Percentiles rank a stretch among this genome's conserved stretches.
Conservation (phyloP, 2,329 filamentous ascomycete genomes). For the Pseudopyrenochaeta lycopersici region DNA sequence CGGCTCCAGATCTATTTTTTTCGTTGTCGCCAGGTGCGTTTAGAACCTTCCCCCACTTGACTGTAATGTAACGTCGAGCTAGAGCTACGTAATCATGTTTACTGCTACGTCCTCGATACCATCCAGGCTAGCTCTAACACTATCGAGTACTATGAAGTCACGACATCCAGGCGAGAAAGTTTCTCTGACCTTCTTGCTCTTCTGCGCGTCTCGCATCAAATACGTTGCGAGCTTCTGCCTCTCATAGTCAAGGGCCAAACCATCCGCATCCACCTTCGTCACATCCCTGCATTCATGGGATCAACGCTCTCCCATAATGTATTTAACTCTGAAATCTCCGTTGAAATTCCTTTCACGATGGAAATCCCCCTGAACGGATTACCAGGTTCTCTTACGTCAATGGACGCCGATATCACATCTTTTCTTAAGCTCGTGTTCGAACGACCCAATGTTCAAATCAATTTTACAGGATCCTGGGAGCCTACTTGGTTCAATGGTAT, state of each 20-base stretch:
- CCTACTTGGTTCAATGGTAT: too few relatives aligned
- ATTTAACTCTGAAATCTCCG: not conserved
- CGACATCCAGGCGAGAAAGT: not conserved
- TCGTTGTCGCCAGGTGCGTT: not conserved
- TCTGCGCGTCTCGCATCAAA: not conserved
- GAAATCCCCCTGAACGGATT: not conserved
- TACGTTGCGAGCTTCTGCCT: not conserved
- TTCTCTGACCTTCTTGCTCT: not conserved
- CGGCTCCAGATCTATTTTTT: not conserved
- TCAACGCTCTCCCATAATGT: not conserved
- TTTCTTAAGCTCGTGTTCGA: too few relatives aligned
- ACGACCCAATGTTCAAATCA: too few relatives aligned
- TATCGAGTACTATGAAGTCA: not conserved
- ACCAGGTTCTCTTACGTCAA: not conserved
- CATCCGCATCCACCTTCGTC: not conserved
- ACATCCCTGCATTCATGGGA: not conserved
- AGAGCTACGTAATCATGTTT: not conserved
- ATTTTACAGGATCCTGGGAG: too few relatives aligned
- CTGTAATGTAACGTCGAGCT: not conserved
- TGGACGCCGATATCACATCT: not conserved
- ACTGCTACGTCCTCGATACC: not conserved
- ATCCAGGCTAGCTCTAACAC: not conserved
- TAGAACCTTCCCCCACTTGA: not conserved
- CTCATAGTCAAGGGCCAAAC: not conserved
- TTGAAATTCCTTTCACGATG: not conserved